These are phyloP conservation scores for Chaetomium strumarium DNA, from an alignment of 2,329 filamentous ascomycete species.

Conservation along the genomic window DNA sequence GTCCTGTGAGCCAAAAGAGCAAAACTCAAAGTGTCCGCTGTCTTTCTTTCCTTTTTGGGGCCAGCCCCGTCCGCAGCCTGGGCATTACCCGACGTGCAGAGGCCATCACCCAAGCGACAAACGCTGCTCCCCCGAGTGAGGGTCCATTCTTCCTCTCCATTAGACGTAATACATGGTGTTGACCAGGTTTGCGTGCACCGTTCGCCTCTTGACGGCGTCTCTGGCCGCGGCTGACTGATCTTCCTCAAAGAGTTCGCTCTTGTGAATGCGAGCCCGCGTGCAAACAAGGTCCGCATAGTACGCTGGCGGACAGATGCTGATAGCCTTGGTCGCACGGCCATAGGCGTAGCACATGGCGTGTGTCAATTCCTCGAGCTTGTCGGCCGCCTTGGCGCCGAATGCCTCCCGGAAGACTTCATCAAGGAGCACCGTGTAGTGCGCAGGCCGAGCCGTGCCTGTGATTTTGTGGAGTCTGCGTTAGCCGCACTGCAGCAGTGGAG, in stretches of 20 bases:
- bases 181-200: conserved; percentile 38
- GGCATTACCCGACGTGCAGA: too few species aligned
- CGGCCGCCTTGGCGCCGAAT: conserved; percentile 43
- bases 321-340: conserved; percentile 79
- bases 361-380: conserved; percentile 66
- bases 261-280: conserved; percentile 67
- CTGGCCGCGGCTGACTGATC: background rate
- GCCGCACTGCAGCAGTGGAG: background rate
- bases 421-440: conserved; percentile 73
- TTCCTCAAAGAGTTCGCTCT: conserved; percentile 55
- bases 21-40: too few species aligned
- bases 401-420: conserved; percentile 58
- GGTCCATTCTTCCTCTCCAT: conserved; percentile 10
- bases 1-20: too few species aligned
- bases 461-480: background rate
- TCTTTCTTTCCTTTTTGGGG: too few species aligned
- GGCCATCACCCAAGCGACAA: too few species aligned
- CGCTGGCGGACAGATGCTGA: conserved; percentile 79
- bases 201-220: conserved; percentile 9
- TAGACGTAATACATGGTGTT: conserved; percentile 55
- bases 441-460: conserved; percentile 64
- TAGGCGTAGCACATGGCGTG: conserved; percentile 79
- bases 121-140: too few species aligned
- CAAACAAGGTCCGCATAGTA: conserved; percentile 89
- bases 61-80: too few species aligned